Percentiles rank a stretch among this genome's conserved stretches.
Evolutionary conservation across 257 asterid species (phyloP).

Genomic region (Jacaranda copaia): DNA sequence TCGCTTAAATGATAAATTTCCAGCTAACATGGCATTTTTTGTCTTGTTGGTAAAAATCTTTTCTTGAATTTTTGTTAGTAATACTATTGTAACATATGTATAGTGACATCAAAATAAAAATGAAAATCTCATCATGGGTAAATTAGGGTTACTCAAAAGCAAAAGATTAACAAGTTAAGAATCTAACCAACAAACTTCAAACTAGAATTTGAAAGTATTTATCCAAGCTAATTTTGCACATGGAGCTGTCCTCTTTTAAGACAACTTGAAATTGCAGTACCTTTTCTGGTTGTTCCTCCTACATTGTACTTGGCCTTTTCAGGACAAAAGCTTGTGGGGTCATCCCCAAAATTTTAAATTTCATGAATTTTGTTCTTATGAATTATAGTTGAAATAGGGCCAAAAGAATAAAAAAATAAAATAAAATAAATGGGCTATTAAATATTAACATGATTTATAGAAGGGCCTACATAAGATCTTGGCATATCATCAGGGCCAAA

Average conservation of each 20-base stretch:
- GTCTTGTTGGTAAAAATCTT: too few relatives aligned
- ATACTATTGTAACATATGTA: too few relatives aligned
- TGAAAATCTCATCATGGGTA: too few relatives aligned
- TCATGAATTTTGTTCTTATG: neutral
- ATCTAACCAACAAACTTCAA: neutral
- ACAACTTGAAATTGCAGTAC: slow-evolving; percentile 13
- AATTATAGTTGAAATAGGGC: neutral
- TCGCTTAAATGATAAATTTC: too few relatives aligned
- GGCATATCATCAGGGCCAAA: too few relatives aligned
- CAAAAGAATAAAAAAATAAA: neutral
- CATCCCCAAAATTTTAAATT: slow-evolving; percentile 16
- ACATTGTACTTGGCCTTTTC: slow-evolving; percentile 40
- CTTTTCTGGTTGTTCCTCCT: slow-evolving; percentile 15
- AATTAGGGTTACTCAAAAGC: neutral
- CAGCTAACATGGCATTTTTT: too few relatives aligned
- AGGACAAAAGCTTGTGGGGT: slow-evolving; percentile 26
- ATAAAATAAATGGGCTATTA: neutral
- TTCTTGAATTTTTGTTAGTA: too few relatives aligned
- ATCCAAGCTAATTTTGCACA: slow-evolving; percentile 14
- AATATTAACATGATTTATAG: neutral
- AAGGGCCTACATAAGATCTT: neutral
- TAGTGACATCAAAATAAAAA: too few relatives aligned
- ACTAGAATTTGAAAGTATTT: slow-evolving; percentile 7
- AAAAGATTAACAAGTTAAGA: neutral
- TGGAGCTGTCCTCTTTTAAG: neutral